A percentile compares a stretch with the other conserved stretches of the same genome.
Conservation (phyloP, 176 grass and related monocot genomes). For the Themeda triandra region DNA sequence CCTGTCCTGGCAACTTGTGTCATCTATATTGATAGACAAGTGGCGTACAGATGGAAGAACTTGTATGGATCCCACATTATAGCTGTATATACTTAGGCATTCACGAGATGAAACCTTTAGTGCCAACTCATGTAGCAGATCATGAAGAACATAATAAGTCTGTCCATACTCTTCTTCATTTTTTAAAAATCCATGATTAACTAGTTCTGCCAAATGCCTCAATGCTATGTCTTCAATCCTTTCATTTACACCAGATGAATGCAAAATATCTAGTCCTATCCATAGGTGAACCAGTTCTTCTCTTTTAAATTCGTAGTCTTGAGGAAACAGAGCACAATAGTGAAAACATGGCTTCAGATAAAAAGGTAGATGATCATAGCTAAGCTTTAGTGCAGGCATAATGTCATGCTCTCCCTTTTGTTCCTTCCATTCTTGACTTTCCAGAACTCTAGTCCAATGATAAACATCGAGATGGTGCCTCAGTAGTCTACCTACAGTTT, state of each 20-base stretch:
- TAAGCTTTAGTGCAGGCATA: slow-evolving; percentile 25
- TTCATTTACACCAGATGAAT: neutral
- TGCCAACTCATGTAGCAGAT: too few relatives aligned
- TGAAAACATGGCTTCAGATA: neutral
- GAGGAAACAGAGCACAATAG: slow-evolving; percentile 17
- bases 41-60: too few relatives aligned
- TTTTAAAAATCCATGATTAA: neutral
- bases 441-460: slow-evolving; percentile 12
- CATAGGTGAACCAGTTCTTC: slow-evolving; percentile 3
- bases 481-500: slow-evolving; percentile 5
- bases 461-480: neutral
- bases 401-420: slow-evolving; percentile 8
- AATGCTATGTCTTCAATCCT: too few relatives aligned
- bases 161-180: neutral
- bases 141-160: too few relatives aligned
- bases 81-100: too few relatives aligned
- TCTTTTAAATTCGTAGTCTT: neutral
- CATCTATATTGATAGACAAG: too few relatives aligned
- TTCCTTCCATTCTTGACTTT: slow-evolving; percentile 17
- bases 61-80: too few relatives aligned
- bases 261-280: neutral
- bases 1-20: too few relatives aligned
- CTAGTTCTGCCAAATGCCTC: neutral
- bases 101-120: too few relatives aligned
- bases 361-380: slow-evolving; percentile 13